A percentile compares a stretch with the other conserved stretches of the same genome.
Evolutionary conservation across 2,329 filamentous ascomycete species (phyloP).

Genomic region (Paecilomyces formosus): DNA sequence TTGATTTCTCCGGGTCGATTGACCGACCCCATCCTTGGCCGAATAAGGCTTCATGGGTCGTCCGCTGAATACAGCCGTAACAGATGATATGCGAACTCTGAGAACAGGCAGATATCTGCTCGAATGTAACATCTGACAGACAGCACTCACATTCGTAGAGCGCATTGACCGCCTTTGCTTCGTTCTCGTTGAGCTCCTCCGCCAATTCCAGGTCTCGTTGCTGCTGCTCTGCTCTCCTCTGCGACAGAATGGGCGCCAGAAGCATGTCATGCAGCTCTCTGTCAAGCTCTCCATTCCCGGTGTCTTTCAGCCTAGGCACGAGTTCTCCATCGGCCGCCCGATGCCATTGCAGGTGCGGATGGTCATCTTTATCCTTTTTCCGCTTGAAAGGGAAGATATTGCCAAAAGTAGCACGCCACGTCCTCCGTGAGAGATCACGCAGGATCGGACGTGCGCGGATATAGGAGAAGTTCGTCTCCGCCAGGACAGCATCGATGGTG

Average conservation of each 20-base stretch:
- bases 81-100: constrained; percentile 38
- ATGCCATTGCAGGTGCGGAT: constrained; percentile 34
- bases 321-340: constrained; percentile 22
- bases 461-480: constrained; percentile 42
- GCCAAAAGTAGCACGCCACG: constrained; percentile 38
- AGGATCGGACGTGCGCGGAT: constrained; percentile 35
- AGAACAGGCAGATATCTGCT: constrained; percentile 41
- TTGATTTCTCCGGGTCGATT: constrained; percentile 64
- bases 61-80: constrained; percentile 70
- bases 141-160: constrained; percentile 44
- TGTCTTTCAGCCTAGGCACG: constrained; percentile 30
- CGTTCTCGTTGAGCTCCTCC: constrained; percentile 34
- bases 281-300: constrained; percentile 38
- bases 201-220: constrained; percentile 31
- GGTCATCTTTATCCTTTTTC: constrained; percentile 31
- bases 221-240: constrained; percentile 28
- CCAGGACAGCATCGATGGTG: constrained; percentile 39
- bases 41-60: constrained; percentile 80
- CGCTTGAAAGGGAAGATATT: constrained; percentile 35
- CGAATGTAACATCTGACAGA: constrained; percentile 40
- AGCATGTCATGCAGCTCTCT: constrained; percentile 31
- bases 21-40: constrained; percentile 85
- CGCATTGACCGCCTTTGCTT: constrained; percentile 33
- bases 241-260: constrained; percentile 28
- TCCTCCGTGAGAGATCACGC: constrained; percentile 34